phyloP scores from a whole-genome alignment of 345 rosid species.

The Linum trigynum region DNA sequence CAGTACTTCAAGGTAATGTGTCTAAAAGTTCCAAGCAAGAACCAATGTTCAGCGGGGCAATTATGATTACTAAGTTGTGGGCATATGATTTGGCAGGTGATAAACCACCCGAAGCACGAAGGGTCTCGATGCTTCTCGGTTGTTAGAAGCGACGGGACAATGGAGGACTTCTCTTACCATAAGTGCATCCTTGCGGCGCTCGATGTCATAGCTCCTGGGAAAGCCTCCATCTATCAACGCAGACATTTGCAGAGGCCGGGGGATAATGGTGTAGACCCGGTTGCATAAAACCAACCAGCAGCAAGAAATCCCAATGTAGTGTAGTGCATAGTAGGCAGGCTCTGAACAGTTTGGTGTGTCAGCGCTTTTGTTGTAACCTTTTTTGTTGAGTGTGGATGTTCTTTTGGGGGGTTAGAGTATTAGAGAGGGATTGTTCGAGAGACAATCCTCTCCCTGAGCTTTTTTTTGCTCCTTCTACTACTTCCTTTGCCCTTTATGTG shows the following conservation, averaged over 20 bases:
- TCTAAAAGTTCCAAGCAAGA: not conserved
- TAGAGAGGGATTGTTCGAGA: constrained; percentile 4
- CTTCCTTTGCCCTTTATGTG: constrained; percentile 40
- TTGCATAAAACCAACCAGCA: not conserved
- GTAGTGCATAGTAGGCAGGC: not conserved
- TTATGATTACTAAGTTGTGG: not conserved
- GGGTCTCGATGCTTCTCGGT: constrained; percentile 60
- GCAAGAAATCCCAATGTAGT: not conserved
- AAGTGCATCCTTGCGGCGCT: constrained; percentile 72
- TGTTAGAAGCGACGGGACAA: constrained; percentile 58
- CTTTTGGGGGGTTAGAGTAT: not conserved
- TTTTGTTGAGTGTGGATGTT: not conserved
- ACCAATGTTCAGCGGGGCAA: not conserved
- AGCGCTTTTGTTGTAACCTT: not conserved
- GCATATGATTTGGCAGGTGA: constrained; percentile 37
- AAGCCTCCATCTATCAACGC: constrained; percentile 35
- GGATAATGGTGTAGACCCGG: not conserved
- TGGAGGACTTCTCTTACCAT: constrained; percentile 76
- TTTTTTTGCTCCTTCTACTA: constrained; percentile 94
- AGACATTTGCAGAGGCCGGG: constrained; percentile 22
- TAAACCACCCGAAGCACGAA: constrained; percentile 40
- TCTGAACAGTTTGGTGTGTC: not conserved
- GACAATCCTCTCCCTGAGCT: constrained; percentile 43
- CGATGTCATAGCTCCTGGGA: constrained; percentile 56
- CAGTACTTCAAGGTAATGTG: constrained; percentile 49